Percentiles rank a stretch among this genome's conserved stretches.
phyloP scores from a whole-genome alignment of 257 asterid genomes.

The Lithospermum erythrorhizon region DNA sequence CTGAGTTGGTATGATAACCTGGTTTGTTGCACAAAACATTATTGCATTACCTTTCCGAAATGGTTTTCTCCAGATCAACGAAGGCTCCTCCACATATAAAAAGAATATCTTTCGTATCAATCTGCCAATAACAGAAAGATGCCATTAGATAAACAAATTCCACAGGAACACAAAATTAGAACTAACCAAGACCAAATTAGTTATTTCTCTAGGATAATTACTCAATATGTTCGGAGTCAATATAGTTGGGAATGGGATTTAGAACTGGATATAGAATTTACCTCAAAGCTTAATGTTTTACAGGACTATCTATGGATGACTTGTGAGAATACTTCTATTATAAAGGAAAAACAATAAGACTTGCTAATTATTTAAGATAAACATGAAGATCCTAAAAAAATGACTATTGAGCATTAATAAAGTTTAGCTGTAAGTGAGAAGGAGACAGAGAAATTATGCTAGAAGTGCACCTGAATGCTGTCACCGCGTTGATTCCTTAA shows the following conservation, averaged over 20 bases:
- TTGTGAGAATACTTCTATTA: not conserved
- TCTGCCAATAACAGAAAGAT: conserved; percentile 33
- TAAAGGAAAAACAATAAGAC: not conserved
- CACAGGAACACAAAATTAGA: not conserved
- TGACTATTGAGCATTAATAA: not conserved
- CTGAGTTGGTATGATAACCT: not conserved
- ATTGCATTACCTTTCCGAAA: conserved; percentile 68
- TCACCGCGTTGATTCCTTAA: conserved; percentile 51
- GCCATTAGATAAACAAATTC: conserved; percentile 11
- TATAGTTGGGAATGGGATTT: not conserved
- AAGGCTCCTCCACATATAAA: conserved; percentile 95
- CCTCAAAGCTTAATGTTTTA: not conserved
- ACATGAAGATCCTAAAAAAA: not conserved
- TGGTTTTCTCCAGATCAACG: conserved; percentile 78
- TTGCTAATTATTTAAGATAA: not conserved
- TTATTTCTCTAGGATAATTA: no score
- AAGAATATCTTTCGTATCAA: conserved; percentile 72
- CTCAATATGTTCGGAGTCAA: not conserved
- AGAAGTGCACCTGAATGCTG: conserved; percentile 52
- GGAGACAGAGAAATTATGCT: not conserved
- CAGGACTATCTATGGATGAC: not conserved
- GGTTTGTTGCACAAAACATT: conserved; percentile 2
- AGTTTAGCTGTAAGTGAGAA: not conserved
- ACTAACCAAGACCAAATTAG: not conserved
- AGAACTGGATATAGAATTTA: not conserved